These are phyloP conservation scores for Sarcodon sp. DNA, from an alignment of 768 basidiomycete species.

Conservation along the genomic window DNA sequence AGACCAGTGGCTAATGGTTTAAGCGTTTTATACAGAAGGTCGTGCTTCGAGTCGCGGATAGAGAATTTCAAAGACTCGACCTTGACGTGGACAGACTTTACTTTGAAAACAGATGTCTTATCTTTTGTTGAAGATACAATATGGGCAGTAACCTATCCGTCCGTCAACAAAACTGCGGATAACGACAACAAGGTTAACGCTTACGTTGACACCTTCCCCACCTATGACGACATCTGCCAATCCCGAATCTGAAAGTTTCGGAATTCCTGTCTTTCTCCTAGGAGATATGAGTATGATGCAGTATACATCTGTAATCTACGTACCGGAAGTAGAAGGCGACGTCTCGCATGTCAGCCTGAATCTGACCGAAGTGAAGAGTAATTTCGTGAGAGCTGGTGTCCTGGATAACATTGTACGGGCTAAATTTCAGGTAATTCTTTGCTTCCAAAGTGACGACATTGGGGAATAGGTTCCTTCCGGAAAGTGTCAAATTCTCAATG, in stretches of 20 bases:
- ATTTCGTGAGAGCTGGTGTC: slow-evolving; percentile 65
- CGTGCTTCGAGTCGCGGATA: slow-evolving; percentile 87
- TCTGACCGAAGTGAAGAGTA: slow-evolving; percentile 65
- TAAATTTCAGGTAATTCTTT: slow-evolving; percentile 76
- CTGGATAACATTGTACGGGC: slow-evolving; percentile 46
- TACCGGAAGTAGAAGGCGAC: slow-evolving; percentile 75
- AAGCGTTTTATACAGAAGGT: slow-evolving; percentile 76
- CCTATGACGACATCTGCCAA: slow-evolving; percentile 79
- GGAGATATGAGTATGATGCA: too few relatives aligned
- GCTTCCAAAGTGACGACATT: slow-evolving; percentile 63
- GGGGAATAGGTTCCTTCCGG: slow-evolving; percentile 84
- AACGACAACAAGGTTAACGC: slow-evolving; percentile 9
- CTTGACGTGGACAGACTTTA: slow-evolving; percentile 61
- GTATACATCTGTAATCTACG: too few relatives aligned
- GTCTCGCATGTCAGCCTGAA: slow-evolving; percentile 90
- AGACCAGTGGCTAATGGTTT: slow-evolving; percentile 68
- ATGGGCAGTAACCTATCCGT: slow-evolving; percentile 37
- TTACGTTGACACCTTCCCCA: slow-evolving; percentile 65
- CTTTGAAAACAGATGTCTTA: slow-evolving; percentile 57
- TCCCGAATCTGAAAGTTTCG: slow-evolving; percentile 71
- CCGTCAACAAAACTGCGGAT: background rate
- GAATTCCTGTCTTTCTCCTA: slow-evolving; percentile 68
- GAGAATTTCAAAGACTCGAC: slow-evolving; percentile 83
- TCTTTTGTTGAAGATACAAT: slow-evolving; percentile 54
- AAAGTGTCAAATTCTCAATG: slow-evolving; percentile 84